Evolutionary conservation across 2,329 filamentous ascomycete species (phyloP), one percentile per base, ranked within the genome.

Genomic region (Keithomyces neogunnii): DNA sequence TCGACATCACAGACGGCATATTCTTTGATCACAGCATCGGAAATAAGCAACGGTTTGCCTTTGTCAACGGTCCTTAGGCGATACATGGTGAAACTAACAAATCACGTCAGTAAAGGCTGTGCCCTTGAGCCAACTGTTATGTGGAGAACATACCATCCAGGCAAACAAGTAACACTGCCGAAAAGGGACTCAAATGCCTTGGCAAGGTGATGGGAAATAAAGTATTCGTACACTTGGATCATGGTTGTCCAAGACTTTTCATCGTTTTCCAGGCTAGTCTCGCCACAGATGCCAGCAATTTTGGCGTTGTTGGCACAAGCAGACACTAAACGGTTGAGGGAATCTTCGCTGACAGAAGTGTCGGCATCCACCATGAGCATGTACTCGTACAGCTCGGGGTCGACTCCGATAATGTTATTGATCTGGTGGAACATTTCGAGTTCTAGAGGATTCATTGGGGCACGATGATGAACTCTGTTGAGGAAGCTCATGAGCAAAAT

Each of bases 141-240:
- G 10, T 39, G 36, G 38, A 19, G 26, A 50, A 83, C 88, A 74
- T 82, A 96, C 92, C 93, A 99, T 80, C 93, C 93, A 57, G 93
- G 93, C 74, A 99, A 84, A 85, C 93, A 99, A 53, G 93, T 99
- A 55, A 99, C 93, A 68, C 89, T 95, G 65, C 91, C 93, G 64
- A 99, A 99, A 54, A 99, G 81, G 54, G 90, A 96, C 68, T 99
- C 93, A 65, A 99, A 99, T 55, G 93, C 89, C 74, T 99, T 99
- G 50, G 93, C 78, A 67, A 99, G 74, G 70, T 99, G 88, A 77
- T 99, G 93, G 32, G 93, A 97, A 65, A 99, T 99, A 69, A 91
- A 99, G 76, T 99, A 99, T 69, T 99, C 93, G 73, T 99, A 99
- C 57, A 99, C 93, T 69, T 99, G 93, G 63, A 99, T 99, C 93